Evolutionary conservation across 129 eudicot genomes (phyloP).

Genomic region (Scalesia atractyloides): DNA sequence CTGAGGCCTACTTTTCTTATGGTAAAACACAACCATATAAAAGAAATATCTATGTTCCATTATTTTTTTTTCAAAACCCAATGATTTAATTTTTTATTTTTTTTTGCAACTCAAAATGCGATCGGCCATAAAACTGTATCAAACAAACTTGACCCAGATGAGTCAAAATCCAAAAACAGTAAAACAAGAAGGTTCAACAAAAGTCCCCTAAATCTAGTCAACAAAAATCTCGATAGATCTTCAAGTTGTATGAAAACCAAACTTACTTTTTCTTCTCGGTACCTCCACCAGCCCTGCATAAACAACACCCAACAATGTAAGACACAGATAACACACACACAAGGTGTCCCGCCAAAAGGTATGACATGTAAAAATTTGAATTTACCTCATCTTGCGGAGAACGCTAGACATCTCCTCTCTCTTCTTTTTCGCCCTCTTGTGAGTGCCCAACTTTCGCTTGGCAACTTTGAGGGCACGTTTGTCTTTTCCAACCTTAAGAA

Average conservation of each 20-base stretch:
- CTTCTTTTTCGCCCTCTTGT: conserved; percentile 80
- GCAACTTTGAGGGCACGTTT: conserved; percentile 68
- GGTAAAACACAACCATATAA: no score
- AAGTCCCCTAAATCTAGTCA: conserved; percentile 16
- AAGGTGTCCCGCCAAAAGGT: neutral
- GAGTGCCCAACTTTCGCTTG: conserved; percentile 67
- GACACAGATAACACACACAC: neutral
- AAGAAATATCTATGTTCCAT: no score
- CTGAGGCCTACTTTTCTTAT: no score
- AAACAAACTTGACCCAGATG: conserved; percentile 1
- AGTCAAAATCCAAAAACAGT: conserved; percentile 1
- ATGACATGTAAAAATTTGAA: neutral
- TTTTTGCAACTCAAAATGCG: no score
- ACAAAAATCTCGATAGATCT: neutral
- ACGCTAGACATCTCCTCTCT: conserved; percentile 64
- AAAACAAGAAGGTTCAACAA: neutral
- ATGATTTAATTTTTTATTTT: no score
- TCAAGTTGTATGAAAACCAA: neutral
- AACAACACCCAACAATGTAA: neutral
- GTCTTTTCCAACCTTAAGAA: conserved; percentile 64
- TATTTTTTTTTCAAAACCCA: no score
- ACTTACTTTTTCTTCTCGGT: conserved; percentile 64
- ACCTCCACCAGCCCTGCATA: conserved; percentile 58
- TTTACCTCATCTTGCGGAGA: conserved; percentile 65
- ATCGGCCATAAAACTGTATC: neutral